Evolutionary conservation across 2,329 filamentous ascomycete species (phyloP).

Genomic region (Cytospora chrysosperma): DNA sequence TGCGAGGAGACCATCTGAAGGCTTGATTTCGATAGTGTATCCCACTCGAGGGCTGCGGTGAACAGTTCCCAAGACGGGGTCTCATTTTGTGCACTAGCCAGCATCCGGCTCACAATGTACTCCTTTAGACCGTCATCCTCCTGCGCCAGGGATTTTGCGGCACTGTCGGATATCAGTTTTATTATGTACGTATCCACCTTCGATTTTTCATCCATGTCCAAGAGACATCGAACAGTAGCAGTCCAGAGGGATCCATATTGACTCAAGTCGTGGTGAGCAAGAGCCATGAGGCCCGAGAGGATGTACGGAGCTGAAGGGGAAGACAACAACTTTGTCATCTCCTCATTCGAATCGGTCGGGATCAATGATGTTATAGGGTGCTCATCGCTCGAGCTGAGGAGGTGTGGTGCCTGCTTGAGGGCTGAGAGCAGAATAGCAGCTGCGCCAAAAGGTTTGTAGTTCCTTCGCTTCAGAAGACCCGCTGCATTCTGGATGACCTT

Average conservation of each 20-base stretch:
- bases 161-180: slow-evolving; percentile 47
- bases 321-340: slow-evolving; percentile 58
- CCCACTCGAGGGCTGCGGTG: slow-evolving; percentile 46
- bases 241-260: slow-evolving; percentile 46
- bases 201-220: slow-evolving; percentile 35
- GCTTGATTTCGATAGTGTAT: slow-evolving; percentile 38
- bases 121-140: slow-evolving; percentile 44
- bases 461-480: slow-evolving; percentile 47
- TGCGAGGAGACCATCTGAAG: slow-evolving; percentile 33
- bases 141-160: slow-evolving; percentile 40
- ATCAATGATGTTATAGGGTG: slow-evolving; percentile 44
- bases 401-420: slow-evolving; percentile 40
- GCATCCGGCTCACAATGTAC: slow-evolving; percentile 43
- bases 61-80: slow-evolving; percentile 45
- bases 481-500: slow-evolving; percentile 38
- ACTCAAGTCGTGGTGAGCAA: slow-evolving; percentile 42
- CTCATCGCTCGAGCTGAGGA: slow-evolving; percentile 39
- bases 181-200: slow-evolving; percentile 38
- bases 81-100: slow-evolving; percentile 38
- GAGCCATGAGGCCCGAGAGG: slow-evolving; percentile 61
- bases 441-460: slow-evolving; percentile 58
- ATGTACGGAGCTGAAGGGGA: slow-evolving; percentile 69
- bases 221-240: slow-evolving; percentile 42
- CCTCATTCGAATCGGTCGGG: slow-evolving; percentile 50
- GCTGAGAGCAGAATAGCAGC: slow-evolving; percentile 46